A percentile compares a stretch with the other conserved stretches of the same genome.
phyloP scores from a whole-genome alignment of 1,284 basidiomycete genomes.

The Mycena sp. region DNA sequence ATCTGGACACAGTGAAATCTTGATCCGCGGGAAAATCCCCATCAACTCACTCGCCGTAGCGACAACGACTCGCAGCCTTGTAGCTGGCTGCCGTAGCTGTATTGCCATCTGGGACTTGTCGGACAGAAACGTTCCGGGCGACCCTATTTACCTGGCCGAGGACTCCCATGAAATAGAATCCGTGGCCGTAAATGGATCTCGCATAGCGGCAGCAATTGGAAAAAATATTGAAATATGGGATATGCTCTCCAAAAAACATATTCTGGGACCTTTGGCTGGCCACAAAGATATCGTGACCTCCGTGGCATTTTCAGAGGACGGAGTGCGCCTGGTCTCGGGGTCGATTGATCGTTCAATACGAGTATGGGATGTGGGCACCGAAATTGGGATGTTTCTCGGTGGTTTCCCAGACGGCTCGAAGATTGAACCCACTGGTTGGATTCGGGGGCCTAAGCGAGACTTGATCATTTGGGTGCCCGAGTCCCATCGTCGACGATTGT shows the following conservation, averaged over 20 bases:
- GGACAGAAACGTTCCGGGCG: background rate
- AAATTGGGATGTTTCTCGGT: background rate
- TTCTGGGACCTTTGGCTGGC: constrained; percentile 1
- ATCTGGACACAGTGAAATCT: background rate
- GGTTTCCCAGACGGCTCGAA: constrained; percentile 17
- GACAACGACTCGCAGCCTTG: background rate
- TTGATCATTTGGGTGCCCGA: constrained; percentile 20
- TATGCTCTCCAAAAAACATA: background rate
- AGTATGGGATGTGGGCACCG: constrained; percentile 1
- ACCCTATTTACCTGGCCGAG: background rate
- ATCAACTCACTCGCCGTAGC: background rate
- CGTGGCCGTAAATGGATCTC: constrained; percentile 1
- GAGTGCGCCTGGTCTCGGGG: constrained; percentile 30
- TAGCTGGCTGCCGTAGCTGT: constrained; percentile 1
- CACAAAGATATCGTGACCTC: constrained; percentile 24
- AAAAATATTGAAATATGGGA: constrained; percentile 15
- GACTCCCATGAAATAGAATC: background rate
- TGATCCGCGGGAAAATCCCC: background rate
- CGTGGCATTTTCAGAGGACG: constrained; percentile 34
- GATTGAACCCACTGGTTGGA: constrained; percentile 17
- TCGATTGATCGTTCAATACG: constrained; percentile 10
- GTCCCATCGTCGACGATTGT: background rate
- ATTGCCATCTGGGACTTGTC: constrained; percentile 13
- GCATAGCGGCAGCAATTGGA: constrained; percentile 8
- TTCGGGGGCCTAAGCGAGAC: constrained; percentile 10